Evolutionary conservation across 2,329 filamentous ascomycete genomes (phyloP), one percentile per base, ranked within the genome.

Genomic region (Parafenestella ontariensis): DNA sequence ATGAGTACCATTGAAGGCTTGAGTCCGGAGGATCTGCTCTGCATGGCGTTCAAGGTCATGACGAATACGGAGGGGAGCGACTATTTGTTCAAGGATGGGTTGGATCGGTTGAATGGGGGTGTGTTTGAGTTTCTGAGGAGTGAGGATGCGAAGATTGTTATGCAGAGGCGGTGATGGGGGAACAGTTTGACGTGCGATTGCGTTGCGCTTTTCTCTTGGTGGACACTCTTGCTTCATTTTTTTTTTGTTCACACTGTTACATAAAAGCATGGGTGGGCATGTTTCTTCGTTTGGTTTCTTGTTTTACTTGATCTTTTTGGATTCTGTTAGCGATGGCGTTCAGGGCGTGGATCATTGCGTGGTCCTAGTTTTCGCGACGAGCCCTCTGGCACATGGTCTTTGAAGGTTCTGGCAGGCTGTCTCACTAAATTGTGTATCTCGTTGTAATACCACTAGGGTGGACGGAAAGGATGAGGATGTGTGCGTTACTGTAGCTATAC

Each of bases 11-110:
- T 69, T 5, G 69, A 72, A 13, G 69, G 71, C 1, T 36, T 69
- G 33, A 70, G 69, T 24, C 64, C 72, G 0, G 71, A 75, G 39
- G 72, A 75, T 45, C 43, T 75, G n/a, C 62, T 75, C 1, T 71
- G 70, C 43, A 65, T 60, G 46, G 69, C 68, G 0, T 71, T 75
- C 24, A 56, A 64, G 3, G 56, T 61, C 18, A 66, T 74, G 65
- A 70, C 71, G 13, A 72, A 72, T 20, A 75, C 72, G 0, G 72
- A 72, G 33, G 69, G 70, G 6, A 71, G 67, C 2, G 72, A 75
- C 17, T 59, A 70, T 46, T 43, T 74, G 20, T 74, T 73, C 60
- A 73, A 71, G 44, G 69, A 73, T 13, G 72, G 71, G 3, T 46
- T 75, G 37, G 62, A 65, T 10, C 56, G 60, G 28, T 49, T 73